Evolutionary conservation across 257 asterid genomes (phyloP).

Genomic region (Primulina tabacum): DNA sequence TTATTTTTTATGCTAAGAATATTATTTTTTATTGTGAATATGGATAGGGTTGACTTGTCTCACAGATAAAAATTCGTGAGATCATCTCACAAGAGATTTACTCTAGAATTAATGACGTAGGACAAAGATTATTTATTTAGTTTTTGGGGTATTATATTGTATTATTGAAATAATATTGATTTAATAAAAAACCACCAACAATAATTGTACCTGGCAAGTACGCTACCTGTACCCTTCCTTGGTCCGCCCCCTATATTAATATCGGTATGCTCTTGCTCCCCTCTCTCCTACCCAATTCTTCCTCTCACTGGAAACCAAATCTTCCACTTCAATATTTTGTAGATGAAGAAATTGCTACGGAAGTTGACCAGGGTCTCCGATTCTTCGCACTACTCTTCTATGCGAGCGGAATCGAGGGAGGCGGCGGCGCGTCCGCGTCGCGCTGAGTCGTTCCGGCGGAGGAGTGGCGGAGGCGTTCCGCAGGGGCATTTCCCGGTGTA

Average conservation of each 20-base stretch:
- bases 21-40: too few species aligned
- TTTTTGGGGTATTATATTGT: too few species aligned
- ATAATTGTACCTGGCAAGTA: conserved; percentile 51
- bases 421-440: conserved; percentile 25
- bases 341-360: conserved; percentile 22
- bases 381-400: conserved; percentile 36
- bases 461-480: conserved; percentile 34
- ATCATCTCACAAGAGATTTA: too few species aligned
- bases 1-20: too few species aligned
- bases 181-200: not conserved
- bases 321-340: not conserved
- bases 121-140: too few species aligned
- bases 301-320: conserved; percentile 2
- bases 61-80: too few species aligned
- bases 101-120: too few species aligned
- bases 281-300: not conserved
- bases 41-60: too few species aligned
- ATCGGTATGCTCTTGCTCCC: not conserved
- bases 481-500: not conserved
- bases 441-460: conserved; percentile 30
- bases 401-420: conserved; percentile 25
- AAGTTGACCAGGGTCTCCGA: conserved; percentile 28
- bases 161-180: conserved; percentile 11
- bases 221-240: conserved; percentile 37
- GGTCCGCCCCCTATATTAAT: not conserved